Evolutionary conservation across 371 early-diverging fungal genomes (phyloP).

Genomic region (Mucor plumbeus): DNA sequence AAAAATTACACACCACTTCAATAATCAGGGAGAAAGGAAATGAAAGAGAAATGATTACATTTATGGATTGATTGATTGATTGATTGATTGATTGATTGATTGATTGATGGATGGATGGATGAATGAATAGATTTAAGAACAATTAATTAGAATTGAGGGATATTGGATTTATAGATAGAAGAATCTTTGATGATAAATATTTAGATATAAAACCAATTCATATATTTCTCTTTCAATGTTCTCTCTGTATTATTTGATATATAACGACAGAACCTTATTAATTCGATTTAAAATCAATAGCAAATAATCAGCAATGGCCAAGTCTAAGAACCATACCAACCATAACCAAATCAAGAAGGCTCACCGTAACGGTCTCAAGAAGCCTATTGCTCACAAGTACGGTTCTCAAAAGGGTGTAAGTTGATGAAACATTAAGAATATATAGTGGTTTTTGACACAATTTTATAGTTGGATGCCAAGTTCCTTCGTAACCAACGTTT

Average conservation of each 20-base stretch:
- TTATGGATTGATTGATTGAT: not conserved
- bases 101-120: conserved; percentile 16
- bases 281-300: not conserved
- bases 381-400: conserved; percentile 86
- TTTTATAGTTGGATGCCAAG: conserved; percentile 87
- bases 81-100: conserved; percentile 14
- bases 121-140: not conserved
- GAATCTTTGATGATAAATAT: too few species aligned
- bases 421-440: conserved; percentile 3
- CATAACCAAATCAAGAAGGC: conserved; percentile 99
- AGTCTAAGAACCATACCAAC: conserved; percentile 99
- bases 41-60: too few species aligned
- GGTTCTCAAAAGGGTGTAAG: conserved; percentile 93
- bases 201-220: too few species aligned
- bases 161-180: too few species aligned
- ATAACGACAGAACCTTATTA: not conserved
- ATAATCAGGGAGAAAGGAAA: not conserved
- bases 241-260: not conserved
- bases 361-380: conserved; percentile 98
- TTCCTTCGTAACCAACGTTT: conserved; percentile 98
- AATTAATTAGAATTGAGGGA: too few species aligned
- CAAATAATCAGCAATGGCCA: conserved; percentile 72
- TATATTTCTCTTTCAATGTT: not conserved
- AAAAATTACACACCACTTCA: conserved; percentile 2
- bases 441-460: not conserved